Evolutionary conservation across 208 protist species (phyloP).

Genomic region (Leishmania aethiopica): DNA sequence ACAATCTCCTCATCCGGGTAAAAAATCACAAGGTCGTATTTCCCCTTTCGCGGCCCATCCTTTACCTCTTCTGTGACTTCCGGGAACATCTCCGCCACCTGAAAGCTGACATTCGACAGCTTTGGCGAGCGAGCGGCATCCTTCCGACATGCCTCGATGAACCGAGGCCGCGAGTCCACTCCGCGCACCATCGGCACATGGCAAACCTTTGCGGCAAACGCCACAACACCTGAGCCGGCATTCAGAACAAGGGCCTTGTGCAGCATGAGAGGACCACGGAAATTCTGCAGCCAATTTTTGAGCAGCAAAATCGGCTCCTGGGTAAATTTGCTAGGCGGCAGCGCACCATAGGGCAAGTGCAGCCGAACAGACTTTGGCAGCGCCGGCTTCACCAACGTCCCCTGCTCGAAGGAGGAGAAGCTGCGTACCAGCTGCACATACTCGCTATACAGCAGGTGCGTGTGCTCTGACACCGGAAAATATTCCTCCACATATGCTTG

Average conservation of each 20-base stretch:
- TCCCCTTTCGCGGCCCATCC: conserved; percentile 16
- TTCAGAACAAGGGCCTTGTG: conserved; percentile 71
- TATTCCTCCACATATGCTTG: conserved; percentile 87
- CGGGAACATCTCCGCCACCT: conserved; percentile 75
- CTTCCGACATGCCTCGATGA: conserved; percentile 49
- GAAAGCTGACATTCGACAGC: conserved; percentile 70
- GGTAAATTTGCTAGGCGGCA: conserved; percentile 47
- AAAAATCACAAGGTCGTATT: conserved; percentile 77
- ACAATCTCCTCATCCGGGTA: conserved; percentile 80
- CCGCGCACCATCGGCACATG: conserved; percentile 85
- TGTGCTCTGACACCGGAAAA: conserved; percentile 80
- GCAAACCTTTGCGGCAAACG: conserved; percentile 53
- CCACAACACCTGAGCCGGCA: conserved; percentile 50
- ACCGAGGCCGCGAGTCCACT: conserved; percentile 69
- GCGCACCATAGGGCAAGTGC: conserved; percentile 77
- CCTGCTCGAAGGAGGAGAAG: conserved; percentile 84
- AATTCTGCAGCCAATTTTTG: conserved; percentile 75
- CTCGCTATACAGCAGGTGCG: conserved; percentile 76
- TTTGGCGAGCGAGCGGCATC: conserved; percentile 48
- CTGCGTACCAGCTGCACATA: conserved; percentile 80
- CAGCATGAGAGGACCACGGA: conserved; percentile 62
- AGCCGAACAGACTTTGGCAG: conserved; percentile 51
- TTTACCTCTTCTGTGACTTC: not conserved
- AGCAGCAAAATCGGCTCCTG: conserved; percentile 78
- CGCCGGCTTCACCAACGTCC: conserved; percentile 45